Conservation (phyloP, 1,284 basidiomycete species). For the Microbotryum lychnidis-dioicae region DNA sequence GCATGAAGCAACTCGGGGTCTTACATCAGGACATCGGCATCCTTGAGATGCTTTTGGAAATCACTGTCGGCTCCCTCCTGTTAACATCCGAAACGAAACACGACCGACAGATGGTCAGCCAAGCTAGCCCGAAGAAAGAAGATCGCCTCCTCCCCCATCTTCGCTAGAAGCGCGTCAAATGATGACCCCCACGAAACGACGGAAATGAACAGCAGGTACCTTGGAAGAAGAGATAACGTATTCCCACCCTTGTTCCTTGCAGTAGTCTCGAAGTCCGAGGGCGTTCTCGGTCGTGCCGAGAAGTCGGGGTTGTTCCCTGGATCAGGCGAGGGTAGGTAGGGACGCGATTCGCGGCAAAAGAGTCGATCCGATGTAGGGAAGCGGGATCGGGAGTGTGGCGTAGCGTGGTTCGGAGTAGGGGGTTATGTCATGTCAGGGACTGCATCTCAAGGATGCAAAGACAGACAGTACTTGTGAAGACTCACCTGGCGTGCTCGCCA, state of each 20-base stretch:
- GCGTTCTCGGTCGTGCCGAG: constrained; percentile 83
- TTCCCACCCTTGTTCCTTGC: constrained; percentile 65
- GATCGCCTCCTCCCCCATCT: background rate
- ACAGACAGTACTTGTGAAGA: background rate
- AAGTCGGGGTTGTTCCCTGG: constrained; percentile 55
- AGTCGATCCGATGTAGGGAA: background rate
- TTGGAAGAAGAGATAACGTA: constrained; percentile 69
- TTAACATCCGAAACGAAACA: background rate
- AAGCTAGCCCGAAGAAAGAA: background rate
- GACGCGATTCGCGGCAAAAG: constrained; percentile 11
- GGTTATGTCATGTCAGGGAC: too few relatives aligned
- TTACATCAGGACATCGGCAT: constrained; percentile 44
- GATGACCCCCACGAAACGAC: background rate
- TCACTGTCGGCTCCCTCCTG: constrained; percentile 68
- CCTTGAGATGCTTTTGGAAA: constrained; percentile 79
- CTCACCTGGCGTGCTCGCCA: constrained; percentile 61
- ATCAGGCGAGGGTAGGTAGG: background rate
- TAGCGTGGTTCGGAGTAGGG: too few relatives aligned
- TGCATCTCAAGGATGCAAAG: too few relatives aligned
- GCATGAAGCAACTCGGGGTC: constrained; percentile 28
- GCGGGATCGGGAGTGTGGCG: too few relatives aligned
- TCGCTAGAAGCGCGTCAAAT: background rate
- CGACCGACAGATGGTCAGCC: too few relatives aligned
- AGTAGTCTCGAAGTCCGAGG: constrained; percentile 34
- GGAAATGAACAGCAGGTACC: background rate